phyloP scores from a whole-genome alignment of 1,284 basidiomycete genomes.

The Marasmius tenuissimus region DNA sequence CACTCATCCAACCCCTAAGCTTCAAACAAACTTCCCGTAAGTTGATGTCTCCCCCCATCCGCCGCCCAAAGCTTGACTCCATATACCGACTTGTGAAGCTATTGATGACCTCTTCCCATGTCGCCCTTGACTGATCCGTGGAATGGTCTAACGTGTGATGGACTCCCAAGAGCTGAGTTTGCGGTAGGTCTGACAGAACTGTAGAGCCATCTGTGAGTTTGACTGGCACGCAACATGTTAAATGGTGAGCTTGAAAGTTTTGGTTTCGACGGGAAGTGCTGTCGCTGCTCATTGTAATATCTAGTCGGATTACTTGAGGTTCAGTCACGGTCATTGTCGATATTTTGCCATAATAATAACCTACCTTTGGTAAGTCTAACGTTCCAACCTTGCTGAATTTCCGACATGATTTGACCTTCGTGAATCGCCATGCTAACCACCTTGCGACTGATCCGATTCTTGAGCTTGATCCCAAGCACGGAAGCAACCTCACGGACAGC shows the following conservation, averaged over 20 bases:
- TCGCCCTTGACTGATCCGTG: conserved; percentile 10
- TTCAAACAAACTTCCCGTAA: conserved; percentile 12
- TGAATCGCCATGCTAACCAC: too few species aligned
- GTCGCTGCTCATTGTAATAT: conserved; percentile 16
- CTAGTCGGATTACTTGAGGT: conserved; percentile 9
- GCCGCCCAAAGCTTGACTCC: conserved; percentile 10
- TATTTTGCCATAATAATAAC: neutral
- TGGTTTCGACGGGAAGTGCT: conserved; percentile 15
- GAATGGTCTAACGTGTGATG: conserved; percentile 14
- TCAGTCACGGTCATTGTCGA: too few species aligned
- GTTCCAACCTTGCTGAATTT: conserved; percentile 7
- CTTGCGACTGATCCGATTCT: too few species aligned
- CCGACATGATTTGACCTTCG: too few species aligned
- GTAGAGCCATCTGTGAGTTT: conserved; percentile 7
- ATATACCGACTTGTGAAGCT: conserved; percentile 15
- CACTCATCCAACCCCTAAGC: conserved; percentile 20
- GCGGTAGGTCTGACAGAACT: conserved; percentile 3
- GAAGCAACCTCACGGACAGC: too few species aligned
- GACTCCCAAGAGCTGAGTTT: conserved; percentile 17
- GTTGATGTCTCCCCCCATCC: neutral
- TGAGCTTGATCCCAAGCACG: too few species aligned
- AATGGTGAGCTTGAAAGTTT: conserved; percentile 16
- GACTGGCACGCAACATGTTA: conserved; percentile 8
- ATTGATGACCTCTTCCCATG: conserved; percentile 10
- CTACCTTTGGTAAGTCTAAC: neutral